phyloP scores from a whole-genome alignment of 345 rosid genomes.

The Iberis pinnata region DNA sequence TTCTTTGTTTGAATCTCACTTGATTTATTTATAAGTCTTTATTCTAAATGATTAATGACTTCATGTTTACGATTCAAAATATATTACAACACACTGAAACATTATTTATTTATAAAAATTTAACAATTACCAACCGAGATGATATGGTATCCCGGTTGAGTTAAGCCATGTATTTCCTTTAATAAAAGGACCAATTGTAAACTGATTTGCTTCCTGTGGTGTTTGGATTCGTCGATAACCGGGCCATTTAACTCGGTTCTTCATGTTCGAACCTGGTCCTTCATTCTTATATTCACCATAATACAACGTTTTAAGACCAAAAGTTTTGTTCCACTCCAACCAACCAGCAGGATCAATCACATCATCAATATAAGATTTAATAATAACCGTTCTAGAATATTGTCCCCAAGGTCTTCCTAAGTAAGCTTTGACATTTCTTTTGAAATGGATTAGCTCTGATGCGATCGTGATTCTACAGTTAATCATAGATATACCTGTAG shows the following conservation, averaged over 20 bases:
- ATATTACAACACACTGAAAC: too few relatives aligned
- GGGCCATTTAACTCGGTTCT: slow-evolving; percentile 66
- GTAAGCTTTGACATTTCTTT: slow-evolving; percentile 42
- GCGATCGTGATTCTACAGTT: slow-evolving; percentile 55
- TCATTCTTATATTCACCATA: slow-evolving; percentile 72
- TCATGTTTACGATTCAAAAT: too few relatives aligned
- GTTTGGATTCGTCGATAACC: slow-evolving; percentile 52
- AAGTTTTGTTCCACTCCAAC: slow-evolving; percentile 63
- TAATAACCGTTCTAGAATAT: slow-evolving; percentile 59
- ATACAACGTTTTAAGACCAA: slow-evolving; percentile 54
- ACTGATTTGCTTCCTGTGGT: slow-evolving; percentile 45
- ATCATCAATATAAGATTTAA: slow-evolving; percentile 49
- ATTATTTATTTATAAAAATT: too few relatives aligned
- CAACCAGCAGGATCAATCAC: slow-evolving; percentile 66
- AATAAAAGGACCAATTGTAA: slow-evolving; percentile 48
- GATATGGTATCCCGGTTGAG: slow-evolving; percentile 46
- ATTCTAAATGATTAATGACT: too few relatives aligned
- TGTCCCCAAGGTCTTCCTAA: slow-evolving; percentile 75
- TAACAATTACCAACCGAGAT: too few relatives aligned
- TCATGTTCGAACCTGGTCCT: slow-evolving; percentile 59
- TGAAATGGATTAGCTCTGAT: slow-evolving; percentile 45
- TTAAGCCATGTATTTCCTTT: slow-evolving; percentile 62
- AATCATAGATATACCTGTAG: slow-evolving; percentile 56
- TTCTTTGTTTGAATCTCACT: too few relatives aligned
- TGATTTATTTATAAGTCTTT: too few relatives aligned